These are phyloP conservation scores for Candida mattraensis DNA, from an alignment of 805 yeast genomes.

Conservation along the genomic window DNA sequence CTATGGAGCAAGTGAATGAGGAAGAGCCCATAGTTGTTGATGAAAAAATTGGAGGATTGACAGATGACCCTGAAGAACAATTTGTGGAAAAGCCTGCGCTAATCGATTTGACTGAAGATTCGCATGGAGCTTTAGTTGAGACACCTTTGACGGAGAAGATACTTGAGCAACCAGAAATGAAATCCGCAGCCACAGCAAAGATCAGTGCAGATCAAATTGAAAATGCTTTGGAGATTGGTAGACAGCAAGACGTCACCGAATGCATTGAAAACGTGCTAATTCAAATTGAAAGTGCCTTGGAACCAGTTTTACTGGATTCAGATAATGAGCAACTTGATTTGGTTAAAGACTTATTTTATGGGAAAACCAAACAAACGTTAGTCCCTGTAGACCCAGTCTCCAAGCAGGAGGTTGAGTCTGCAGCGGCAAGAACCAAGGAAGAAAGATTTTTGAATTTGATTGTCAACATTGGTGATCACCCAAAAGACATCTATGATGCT, in stretches of 20 bases:
- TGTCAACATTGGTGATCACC: constrained; percentile 85
- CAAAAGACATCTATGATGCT: constrained; percentile 87
- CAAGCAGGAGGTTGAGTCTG: constrained; percentile 28
- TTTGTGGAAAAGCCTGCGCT: constrained; percentile 4
- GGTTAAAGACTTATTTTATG: constrained; percentile 78
- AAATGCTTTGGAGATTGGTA: constrained; percentile 73
- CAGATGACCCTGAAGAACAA: constrained; percentile 2
- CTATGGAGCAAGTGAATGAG: not conserved
- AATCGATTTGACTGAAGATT: constrained; percentile 1
- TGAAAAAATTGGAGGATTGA: not conserved
- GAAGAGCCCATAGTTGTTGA: constrained; percentile 5
- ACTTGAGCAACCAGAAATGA: constrained; percentile 26
- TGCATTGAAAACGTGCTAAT: constrained; percentile 92
- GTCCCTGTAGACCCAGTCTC: constrained; percentile 43
- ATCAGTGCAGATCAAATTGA: constrained; percentile 66
- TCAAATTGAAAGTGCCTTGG: constrained; percentile 85
- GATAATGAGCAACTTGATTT: constrained; percentile 84
- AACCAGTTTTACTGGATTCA: constrained; percentile 60
- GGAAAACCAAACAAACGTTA: constrained; percentile 78
- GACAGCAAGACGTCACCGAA: constrained; percentile 97
- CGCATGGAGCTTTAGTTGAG: not conserved
- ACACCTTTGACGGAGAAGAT: constrained; percentile 8
- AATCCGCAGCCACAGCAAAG: constrained; percentile 32
- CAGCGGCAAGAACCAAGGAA: constrained; percentile 46
- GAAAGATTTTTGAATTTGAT: constrained; percentile 82